Conservation (phyloP, 768 basidiomycete genomes). For the Tylopilus cervinicoccineus region DNA sequence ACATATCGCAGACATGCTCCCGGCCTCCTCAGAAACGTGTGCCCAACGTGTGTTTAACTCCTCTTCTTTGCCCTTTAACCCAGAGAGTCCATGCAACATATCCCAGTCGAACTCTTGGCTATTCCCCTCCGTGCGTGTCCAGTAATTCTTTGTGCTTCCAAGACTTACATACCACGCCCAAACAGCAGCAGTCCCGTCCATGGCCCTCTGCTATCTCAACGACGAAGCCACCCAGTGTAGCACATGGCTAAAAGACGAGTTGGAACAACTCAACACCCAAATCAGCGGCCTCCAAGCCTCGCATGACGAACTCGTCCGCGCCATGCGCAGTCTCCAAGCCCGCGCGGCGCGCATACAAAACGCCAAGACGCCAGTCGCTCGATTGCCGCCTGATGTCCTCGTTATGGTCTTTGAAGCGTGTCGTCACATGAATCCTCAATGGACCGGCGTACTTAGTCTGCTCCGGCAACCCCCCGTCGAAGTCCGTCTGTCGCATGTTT, state of each 20-base stretch:
- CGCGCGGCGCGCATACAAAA: slow-evolving; percentile 32
- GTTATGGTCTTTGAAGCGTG: slow-evolving; percentile 31
- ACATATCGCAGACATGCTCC: slow-evolving; percentile 18
- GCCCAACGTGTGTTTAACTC: slow-evolving; percentile 22
- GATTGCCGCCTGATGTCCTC: slow-evolving; percentile 30
- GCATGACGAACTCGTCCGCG: slow-evolving; percentile 25
- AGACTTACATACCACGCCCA: slow-evolving; percentile 2
- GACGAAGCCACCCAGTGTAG: slow-evolving; percentile 9
- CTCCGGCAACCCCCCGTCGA: slow-evolving; percentile 33
- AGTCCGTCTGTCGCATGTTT: slow-evolving; percentile 33
- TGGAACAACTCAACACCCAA: slow-evolving; percentile 24
- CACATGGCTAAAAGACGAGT: slow-evolving; percentile 16
- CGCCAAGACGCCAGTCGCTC: slow-evolving; percentile 26
- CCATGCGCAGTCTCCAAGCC: slow-evolving; percentile 25
- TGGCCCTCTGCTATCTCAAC: slow-evolving; percentile 25
- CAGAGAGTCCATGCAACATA: slow-evolving; percentile 17
- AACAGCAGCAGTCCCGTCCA: slow-evolving; percentile 11
- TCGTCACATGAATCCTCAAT: slow-evolving; percentile 29
- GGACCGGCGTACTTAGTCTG: slow-evolving; percentile 29
- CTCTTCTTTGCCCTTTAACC: slow-evolving; percentile 25
- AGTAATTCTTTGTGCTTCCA: neutral
- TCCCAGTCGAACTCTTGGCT: slow-evolving; percentile 17
- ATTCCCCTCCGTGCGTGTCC: slow-evolving; percentile 21
- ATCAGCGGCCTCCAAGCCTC: slow-evolving; percentile 27
- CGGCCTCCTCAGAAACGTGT: slow-evolving; percentile 27